A percentile compares a stretch with the other conserved stretches of the same genome.
These are phyloP conservation scores for Viola odorata DNA, from an alignment of 345 rosid species.

Conservation along the genomic window DNA sequence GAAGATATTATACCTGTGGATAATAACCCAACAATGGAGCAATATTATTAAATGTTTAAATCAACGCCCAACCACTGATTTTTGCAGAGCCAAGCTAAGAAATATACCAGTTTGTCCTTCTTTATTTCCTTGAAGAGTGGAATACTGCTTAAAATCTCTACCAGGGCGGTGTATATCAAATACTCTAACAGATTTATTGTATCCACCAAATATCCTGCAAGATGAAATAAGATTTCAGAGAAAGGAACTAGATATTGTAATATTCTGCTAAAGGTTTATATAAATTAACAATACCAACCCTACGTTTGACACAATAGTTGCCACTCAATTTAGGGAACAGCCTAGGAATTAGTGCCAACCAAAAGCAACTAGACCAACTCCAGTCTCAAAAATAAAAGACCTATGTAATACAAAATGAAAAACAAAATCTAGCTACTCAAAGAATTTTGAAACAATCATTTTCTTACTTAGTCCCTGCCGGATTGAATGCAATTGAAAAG, in stretches of 20 bases:
- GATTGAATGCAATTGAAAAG: constrained; percentile 77
- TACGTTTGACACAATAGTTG: too few relatives aligned
- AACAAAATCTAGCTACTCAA: not conserved
- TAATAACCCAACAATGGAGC: constrained; percentile 12
- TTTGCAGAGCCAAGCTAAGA: constrained; percentile 1
- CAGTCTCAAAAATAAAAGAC: too few relatives aligned
- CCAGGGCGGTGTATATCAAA: constrained; percentile 96
- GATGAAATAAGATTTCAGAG: constrained; percentile 15
- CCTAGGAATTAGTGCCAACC: too few relatives aligned
- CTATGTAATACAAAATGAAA: too few relatives aligned
- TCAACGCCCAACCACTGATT: not conserved
- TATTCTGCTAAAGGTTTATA: not conserved
- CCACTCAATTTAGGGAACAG: too few relatives aligned
- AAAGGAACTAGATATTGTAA: not conserved
- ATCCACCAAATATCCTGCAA: constrained; percentile 84
- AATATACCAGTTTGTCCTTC: constrained; percentile 87
- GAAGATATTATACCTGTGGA: constrained; percentile 74
- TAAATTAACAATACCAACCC: too few relatives aligned
- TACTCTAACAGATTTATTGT: constrained; percentile 74
- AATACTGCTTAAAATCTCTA: constrained; percentile 70
- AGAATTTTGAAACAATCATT: not conserved
- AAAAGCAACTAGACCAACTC: too few relatives aligned
- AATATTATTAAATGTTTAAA: constrained; percentile 3
- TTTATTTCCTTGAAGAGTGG: constrained; percentile 74
- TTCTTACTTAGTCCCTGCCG: constrained; percentile 79